A percentile compares a stretch with the other conserved stretches of the same genome.
These are phyloP conservation scores for Solanum hybrid DNA, from an alignment of 305 asterid genomes.

Conservation along the genomic window DNA sequence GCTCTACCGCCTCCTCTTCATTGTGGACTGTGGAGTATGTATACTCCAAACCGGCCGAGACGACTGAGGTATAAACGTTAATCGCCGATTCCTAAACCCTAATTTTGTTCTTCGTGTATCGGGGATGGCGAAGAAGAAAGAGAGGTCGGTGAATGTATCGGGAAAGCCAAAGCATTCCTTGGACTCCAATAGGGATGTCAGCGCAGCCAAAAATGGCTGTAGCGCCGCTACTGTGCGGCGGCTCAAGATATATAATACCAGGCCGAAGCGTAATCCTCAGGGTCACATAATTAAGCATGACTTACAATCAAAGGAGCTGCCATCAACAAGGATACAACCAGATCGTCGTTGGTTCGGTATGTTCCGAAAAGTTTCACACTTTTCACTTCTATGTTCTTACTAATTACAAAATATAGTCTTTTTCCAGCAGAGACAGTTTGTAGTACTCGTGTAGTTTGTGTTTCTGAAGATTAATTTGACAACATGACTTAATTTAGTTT, in stretches of 20 bases:
- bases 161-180: constrained; percentile 90
- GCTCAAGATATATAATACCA: constrained; percentile 74
- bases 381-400: background rate
- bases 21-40: background rate
- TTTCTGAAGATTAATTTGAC: background rate
- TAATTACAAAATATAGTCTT: background rate
- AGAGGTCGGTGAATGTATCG: constrained; percentile 66
- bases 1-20: background rate
- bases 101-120: background rate
- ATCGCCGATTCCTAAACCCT: background rate
- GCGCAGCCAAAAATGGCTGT: constrained; percentile 37
- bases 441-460: background rate
- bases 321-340: constrained; percentile 80
- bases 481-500: background rate
- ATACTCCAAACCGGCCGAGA: background rate
- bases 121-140: constrained; percentile 60
- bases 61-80: background rate
- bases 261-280: constrained; percentile 42
- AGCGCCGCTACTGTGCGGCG: constrained; percentile 88
- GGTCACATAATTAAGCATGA: constrained; percentile 61
- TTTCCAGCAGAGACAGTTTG: background rate
- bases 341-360: constrained; percentile 87
- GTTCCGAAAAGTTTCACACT: background rate
- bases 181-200: constrained; percentile 22
- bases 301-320: constrained; percentile 78